These are phyloP conservation scores for Bolboschoenoplectus hybrid DNA, from an alignment of 202 grass and related monocot species.

Conservation along the genomic window DNA sequence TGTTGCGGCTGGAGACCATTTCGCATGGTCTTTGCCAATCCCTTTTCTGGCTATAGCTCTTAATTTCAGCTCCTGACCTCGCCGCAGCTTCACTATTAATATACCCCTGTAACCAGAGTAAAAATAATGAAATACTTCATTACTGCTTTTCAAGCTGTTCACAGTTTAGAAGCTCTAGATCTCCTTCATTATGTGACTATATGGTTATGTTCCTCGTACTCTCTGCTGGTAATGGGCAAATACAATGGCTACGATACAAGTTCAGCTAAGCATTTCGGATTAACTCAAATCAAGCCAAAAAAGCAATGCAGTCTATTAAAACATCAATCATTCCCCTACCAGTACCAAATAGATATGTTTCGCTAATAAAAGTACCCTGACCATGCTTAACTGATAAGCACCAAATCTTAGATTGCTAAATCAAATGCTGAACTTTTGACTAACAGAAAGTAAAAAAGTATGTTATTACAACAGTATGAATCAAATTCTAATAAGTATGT, in stretches of 20 bases:
- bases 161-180: background rate
- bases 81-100: conserved; percentile 88
- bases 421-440: background rate
- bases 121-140: background rate
- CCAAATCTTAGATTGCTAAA: background rate
- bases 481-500: no score
- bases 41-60: conserved; percentile 88
- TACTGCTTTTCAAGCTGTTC: background rate
- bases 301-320: background rate
- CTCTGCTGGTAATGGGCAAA: background rate
- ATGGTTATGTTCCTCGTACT: background rate
- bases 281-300: background rate
- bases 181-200: background rate
- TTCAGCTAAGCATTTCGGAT: background rate
- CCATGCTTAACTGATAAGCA: background rate
- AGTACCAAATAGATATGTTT: background rate
- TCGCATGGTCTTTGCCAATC: conserved; percentile 96
- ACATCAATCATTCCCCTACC: background rate
- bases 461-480: no score
- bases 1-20: conserved; percentile 96
- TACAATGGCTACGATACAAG: conserved; percentile 7
- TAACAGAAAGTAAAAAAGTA: no score
- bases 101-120: conserved; percentile 38
- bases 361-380: background rate
- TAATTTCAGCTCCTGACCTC: conserved; percentile 83